A percentile compares a stretch with the other conserved stretches of the same genome.
Conservation (phyloP, 2,329 filamentous ascomycete species). For the Biscogniauxia mediterranea region DNA sequence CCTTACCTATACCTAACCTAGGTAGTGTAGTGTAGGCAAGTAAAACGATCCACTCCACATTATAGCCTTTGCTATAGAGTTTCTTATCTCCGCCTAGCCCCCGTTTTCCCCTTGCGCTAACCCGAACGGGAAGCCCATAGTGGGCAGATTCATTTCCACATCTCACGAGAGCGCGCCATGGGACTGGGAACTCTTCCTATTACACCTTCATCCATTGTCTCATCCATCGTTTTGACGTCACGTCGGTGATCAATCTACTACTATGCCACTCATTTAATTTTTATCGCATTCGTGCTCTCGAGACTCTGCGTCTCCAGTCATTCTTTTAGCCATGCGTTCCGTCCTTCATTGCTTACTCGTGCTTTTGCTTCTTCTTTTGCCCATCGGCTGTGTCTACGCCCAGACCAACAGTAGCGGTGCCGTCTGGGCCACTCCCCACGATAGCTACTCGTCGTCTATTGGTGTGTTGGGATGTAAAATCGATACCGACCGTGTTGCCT, state of each 20-base stretch:
- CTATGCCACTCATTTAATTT: conserved; percentile 7
- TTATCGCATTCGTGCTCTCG: conserved; percentile 1
- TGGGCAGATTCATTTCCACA: too few species aligned
- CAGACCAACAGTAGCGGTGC: conserved; percentile 22
- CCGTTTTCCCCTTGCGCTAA: too few species aligned
- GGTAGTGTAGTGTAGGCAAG: too few species aligned
- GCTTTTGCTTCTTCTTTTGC: conserved; percentile 1
- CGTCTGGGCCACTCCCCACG: conserved; percentile 52
- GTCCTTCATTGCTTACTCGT: conserved; percentile 4
- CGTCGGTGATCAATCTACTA: background rate
- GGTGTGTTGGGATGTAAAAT: conserved; percentile 61
- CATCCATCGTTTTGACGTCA: background rate
- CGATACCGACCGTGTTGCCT: conserved; percentile 59
- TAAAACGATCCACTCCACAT: too few species aligned
- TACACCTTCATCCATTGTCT: too few species aligned
- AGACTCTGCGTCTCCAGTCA: conserved; percentile 7
- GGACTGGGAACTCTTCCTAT: too few species aligned
- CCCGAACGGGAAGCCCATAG: too few species aligned
- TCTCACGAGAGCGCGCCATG: too few species aligned
- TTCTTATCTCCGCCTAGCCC: too few species aligned
- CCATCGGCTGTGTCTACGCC: conserved; percentile 10
- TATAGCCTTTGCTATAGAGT: too few species aligned
- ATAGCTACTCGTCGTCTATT: conserved; percentile 54
- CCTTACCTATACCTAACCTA: too few species aligned
- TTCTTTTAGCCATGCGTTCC: conserved; percentile 10